Evolutionary conservation across 73 alveolate genomes (phyloP), one percentile per base, ranked within the genome.

Genomic region (Paramecium pentaurelia): DNA sequence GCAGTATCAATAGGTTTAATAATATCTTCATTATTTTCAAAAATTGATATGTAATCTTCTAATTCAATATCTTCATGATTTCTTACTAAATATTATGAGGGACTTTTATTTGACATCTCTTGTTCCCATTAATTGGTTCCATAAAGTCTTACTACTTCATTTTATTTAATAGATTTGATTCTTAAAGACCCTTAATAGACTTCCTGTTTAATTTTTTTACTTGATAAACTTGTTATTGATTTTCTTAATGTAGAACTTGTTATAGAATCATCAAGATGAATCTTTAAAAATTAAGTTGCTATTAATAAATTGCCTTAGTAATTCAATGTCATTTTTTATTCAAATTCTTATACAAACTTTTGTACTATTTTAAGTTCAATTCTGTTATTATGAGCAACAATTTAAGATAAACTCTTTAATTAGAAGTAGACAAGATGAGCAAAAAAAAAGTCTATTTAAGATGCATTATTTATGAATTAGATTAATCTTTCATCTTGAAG

Each of bases 401-500:
- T 59, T 30, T 59, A 14, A 4, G 87, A 51, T n/a, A 86, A 44
- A 32, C 77, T 38, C 42, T 86, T 86, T 60, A 86, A 60, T 60
- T 86, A 34, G 49, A 86, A 86, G 51, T 75, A 86, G 2, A 86
- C 87, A n/a, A 59, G 34, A 36, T 86, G 93, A 34, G 88, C 93
- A 58, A 86, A 86, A 47, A 32, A 86, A 44, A 86, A 86, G 44
- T 86, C 93, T 1, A 86, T 59, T 47, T 58, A 14, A 1, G 87
- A 71, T 18, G 93, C 93, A 28, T 86, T 59, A 47, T 22, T 58
- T 1, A 86, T 27, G 38, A 86, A 86, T 14, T 58, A 40, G 34
- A 60, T 60, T 27, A 86, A 54, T 16, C 25, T 60, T 27, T 86
- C 93, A n/a, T 86, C 38, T 34, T 37, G 14, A 32, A 86, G 28